Percentiles rank a stretch among this genome's conserved stretches.
Conservation (phyloP, 108 stramenopile species). For the Fragilaria crotonensis region DNA sequence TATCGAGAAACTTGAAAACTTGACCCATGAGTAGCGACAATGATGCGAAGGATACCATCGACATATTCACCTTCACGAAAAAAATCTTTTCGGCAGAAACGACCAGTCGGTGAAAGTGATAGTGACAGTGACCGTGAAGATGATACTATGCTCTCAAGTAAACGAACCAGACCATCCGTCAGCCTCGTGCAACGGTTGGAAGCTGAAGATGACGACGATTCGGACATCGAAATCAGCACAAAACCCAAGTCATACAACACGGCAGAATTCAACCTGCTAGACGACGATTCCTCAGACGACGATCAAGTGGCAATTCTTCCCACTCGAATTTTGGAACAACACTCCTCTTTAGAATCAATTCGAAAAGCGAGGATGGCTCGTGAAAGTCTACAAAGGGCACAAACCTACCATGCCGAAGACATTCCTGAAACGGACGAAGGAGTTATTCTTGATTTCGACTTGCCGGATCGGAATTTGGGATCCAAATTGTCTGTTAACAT, state of each 20-base stretch:
- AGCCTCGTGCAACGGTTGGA: no score
- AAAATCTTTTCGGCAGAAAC: background rate
- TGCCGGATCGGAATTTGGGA: constrained; percentile 5
- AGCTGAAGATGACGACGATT: constrained; percentile 5
- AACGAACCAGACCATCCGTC: no score
- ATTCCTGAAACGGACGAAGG: constrained; percentile 16
- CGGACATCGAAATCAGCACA: constrained; percentile 1
- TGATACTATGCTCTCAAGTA: background rate
- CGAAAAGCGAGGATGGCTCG: constrained; percentile 14
- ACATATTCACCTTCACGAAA: background rate
- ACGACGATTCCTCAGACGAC: background rate
- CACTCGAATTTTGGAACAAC: no score
- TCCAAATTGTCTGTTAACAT: constrained; percentile 14
- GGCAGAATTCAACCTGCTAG: background rate
- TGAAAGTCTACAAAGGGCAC: constrained; percentile 24
- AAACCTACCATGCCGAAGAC: constrained; percentile 55
- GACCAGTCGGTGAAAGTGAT: background rate
- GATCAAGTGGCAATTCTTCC: constrained; percentile 10
- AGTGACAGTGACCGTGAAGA: constrained; percentile 3
- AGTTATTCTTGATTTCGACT: constrained; percentile 4
- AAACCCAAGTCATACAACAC: background rate
- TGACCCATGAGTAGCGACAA: no score
- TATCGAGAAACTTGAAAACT: no score
- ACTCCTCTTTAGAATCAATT: background rate
- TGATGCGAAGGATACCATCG: no score